phyloP scores from a whole-genome alignment of 2,329 filamentous ascomycete genomes.

The Colletotrichum simmondsii region DNA sequence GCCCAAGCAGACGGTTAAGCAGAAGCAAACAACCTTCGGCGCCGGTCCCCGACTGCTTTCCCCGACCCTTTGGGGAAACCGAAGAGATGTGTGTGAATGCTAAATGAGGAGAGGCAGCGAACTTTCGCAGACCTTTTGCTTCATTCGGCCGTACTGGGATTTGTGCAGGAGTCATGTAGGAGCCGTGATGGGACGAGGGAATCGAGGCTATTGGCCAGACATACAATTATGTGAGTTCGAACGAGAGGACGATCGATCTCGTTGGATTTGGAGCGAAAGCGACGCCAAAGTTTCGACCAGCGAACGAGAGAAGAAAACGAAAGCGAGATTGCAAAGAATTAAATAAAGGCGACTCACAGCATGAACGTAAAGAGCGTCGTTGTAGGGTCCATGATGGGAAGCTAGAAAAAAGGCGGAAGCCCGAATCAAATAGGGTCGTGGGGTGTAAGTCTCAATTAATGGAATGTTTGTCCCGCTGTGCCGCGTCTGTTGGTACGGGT shows the following conservation, averaged over 20 bases:
- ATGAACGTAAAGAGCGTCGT: conserved; percentile 46
- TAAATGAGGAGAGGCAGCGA: conserved; percentile 17
- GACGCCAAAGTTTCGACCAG: conserved; percentile 29
- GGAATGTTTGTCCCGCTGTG: conserved; percentile 9
- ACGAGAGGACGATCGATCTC: conserved; percentile 2
- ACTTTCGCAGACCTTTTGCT: conserved; percentile 24
- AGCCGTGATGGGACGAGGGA: conserved; percentile 18
- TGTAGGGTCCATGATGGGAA: conserved; percentile 63
- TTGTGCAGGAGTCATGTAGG: not conserved
- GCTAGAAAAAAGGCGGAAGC: not conserved
- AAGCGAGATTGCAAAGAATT: conserved; percentile 37
- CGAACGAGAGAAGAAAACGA: conserved; percentile 34
- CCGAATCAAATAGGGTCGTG: conserved; percentile 22
- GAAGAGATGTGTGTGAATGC: conserved; percentile 10
- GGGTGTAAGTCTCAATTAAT: conserved; percentile 11
- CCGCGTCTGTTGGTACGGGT: not conserved
- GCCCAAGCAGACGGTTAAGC: conserved; percentile 29
- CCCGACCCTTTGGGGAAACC: conserved; percentile 7
- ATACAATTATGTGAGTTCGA: conserved; percentile 27
- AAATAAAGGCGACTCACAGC: conserved; percentile 63
- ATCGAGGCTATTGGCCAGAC: conserved; percentile 11
- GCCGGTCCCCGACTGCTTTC: conserved; percentile 24
- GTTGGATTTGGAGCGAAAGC: conserved; percentile 11
- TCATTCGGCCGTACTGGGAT: not conserved
- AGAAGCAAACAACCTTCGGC: conserved; percentile 28